Base-by-base conservation (phyloP, 1,139 yeast species). In the Nematodospora anomalae region DNA sequence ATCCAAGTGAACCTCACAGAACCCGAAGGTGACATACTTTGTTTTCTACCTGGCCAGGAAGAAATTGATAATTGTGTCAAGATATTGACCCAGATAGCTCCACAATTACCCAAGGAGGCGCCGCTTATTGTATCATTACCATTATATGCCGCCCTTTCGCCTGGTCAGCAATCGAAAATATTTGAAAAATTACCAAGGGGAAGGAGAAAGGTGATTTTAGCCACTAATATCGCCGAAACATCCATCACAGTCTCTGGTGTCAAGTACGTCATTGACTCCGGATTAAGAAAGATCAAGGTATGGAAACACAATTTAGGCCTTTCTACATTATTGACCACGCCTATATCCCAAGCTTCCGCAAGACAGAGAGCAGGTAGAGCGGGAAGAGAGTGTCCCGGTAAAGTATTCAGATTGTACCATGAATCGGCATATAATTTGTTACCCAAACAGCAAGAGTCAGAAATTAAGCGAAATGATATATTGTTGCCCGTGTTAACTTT, bases 301-400 rank as follows among this genome's bases (percentile, higher is more conserved):
- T 92, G 97, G 96, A 79, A 92, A 51, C 96, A 92, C 52, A 89
- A 83, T 50, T 65, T 90, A 28, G 97, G 97, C 0, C 72, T 92
- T 30, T 94, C 96, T 9, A 86, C 97, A 0, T 74, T 92, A 53
- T 67, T 90, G 34, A 89, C 97, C 0, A 88, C 94, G 0, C 92
- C 98, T 1, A 83, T 94, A 13, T 89, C 97, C 0, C 89, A 86
- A 53, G 95, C 97, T 0, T 85, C 96, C 28, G 98, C 98, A 0
- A 78, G 84, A 30, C 99, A 92, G 65, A 74, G 99, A 62, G 83
- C 94, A 40, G 99, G 99, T 58, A 86, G 99, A 73, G 98, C 98
- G 18, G 99, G 99, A 48, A 87, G 99, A 78, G 97, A 92, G 64
- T 79, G 85, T 28, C 58, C 61, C 3, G 99, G 99, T 35, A 92